These are phyloP conservation scores for Draba incana DNA, from an alignment of 345 rosid species.

Conservation along the genomic window DNA sequence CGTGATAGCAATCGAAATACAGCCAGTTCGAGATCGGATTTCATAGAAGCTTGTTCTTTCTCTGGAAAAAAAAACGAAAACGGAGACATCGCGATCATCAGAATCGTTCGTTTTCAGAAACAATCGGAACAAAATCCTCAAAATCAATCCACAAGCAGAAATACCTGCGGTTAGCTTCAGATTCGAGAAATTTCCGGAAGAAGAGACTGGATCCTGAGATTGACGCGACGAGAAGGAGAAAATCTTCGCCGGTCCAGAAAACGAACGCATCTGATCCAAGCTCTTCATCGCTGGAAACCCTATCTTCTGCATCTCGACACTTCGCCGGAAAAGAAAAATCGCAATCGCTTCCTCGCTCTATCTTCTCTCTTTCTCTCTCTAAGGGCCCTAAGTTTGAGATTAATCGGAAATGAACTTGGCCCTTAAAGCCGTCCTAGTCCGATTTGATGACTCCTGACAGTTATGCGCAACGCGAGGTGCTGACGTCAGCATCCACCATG, in stretches of 20 bases:
- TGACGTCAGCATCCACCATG: too few species aligned
- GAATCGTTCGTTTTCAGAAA: slow-evolving; percentile 3
- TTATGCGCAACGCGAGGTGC: too few species aligned
- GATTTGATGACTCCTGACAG: too few species aligned
- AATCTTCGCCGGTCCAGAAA: slow-evolving; percentile 58
- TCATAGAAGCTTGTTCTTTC: slow-evolving; percentile 89
- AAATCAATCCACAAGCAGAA: not conserved
- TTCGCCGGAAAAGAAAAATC: slow-evolving; percentile 27
- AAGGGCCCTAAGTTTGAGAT: too few species aligned
- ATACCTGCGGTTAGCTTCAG: slow-evolving; percentile 89
- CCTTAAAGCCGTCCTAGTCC: too few species aligned
- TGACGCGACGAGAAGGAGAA: slow-evolving; percentile 59
- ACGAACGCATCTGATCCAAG: slow-evolving; percentile 63
- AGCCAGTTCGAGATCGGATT: slow-evolving; percentile 86
- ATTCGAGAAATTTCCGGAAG: slow-evolving; percentile 68
- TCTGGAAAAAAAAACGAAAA: slow-evolving; percentile 55
- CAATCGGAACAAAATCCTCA: not conserved
- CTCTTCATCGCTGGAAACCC: slow-evolving; percentile 72
- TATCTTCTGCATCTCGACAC: slow-evolving; percentile 69
- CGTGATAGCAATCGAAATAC: slow-evolving; percentile 45
- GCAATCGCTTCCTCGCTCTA: not conserved
- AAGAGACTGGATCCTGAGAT: slow-evolving; percentile 52
- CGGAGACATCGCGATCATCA: slow-evolving; percentile 38
- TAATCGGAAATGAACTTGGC: too few species aligned
- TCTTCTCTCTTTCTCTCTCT: slow-evolving; percentile 12